Percentiles rank a stretch among this genome's conserved stretches.
These are phyloP conservation scores for Coemansia aciculifera DNA, from an alignment of 192 early-diverging fungal species.

Conservation along the genomic window DNA sequence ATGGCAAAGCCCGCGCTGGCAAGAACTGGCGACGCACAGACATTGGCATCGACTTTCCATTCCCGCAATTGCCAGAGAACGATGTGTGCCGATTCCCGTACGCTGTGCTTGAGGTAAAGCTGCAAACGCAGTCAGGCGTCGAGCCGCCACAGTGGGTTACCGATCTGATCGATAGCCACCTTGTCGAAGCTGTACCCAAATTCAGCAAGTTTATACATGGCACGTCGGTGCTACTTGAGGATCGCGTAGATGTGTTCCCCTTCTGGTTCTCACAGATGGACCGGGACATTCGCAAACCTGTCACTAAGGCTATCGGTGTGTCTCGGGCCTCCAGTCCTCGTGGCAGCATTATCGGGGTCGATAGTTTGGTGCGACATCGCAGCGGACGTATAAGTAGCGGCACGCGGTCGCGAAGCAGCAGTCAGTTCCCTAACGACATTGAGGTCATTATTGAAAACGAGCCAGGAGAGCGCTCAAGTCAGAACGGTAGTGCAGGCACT, in stretches of 20 bases:
- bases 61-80: conserved; percentile 74
- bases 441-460: conserved; percentile 41
- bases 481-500: conserved; percentile 30
- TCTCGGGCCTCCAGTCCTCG: conserved; percentile 49
- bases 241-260: conserved; percentile 80
- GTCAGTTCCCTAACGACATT: conserved; percentile 29
- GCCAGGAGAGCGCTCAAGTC: conserved; percentile 39
- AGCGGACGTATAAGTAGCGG: conserved; percentile 14
- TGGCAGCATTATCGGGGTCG: conserved; percentile 42
- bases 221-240: conserved; percentile 79
- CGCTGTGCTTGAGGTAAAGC: conserved; percentile 95
- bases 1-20: conserved; percentile 66
- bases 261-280: conserved; percentile 98
- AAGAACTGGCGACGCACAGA: conserved; percentile 92
- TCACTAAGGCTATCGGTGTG: conserved; percentile 56
- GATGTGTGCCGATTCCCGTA: conserved; percentile 91
- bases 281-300: conserved; percentile 85
- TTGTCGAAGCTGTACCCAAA: conserved; percentile 93
- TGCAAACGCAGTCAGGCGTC: conserved; percentile 89
- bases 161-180: conserved; percentile 84
- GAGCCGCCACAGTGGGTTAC: conserved; percentile 93
- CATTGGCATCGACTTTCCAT: conserved; percentile 74
- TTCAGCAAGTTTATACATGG: conserved; percentile 99
- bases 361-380: conserved; percentile 28
- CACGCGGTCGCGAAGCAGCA: conserved; percentile 29